Base-by-base conservation (phyloP, 495 filamentous ascomycete genomes). In the Cudoniella acicularis region DNA sequence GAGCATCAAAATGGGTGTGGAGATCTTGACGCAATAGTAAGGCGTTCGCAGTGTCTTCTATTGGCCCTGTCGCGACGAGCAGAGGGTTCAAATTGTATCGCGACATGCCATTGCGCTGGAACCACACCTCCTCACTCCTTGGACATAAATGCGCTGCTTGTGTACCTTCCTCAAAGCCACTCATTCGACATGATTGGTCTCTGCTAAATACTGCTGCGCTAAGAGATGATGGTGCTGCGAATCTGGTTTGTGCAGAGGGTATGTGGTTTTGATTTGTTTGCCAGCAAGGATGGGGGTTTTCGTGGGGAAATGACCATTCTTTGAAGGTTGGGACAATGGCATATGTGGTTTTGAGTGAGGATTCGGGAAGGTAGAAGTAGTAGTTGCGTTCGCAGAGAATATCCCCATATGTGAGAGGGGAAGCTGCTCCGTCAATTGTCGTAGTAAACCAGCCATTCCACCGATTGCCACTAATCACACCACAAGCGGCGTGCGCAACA, bases 291-390 rank as follows among this genome's bases (percentile, higher is more conserved):
- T 46, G 43, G 43, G 17, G 43, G 6, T 46, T 46, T 46, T 46
- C 43, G 17, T 46, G 43, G 43, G 43, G 43, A 46, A 46, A 46
- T 46, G 43, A 6, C 43, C 43, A 46, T 46, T 46, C 43, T 51
- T 51, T 51, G 20, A 24, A 51, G 49, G 49, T 51, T 20, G 49
- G 49, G 49, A 51, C 49, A 51, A 51, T 51, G 49, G 49, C 49
- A 51, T 51, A 51, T 30, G 49, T 9, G 17, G 49, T 20, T 51
- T 24, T 20, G 49, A 30, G 21, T 9, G 49, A 51, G 17, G 49
- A 51, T 51, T 51, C 49, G 25, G 49, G 49, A 20, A 51, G 49
- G 20, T 51, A 20, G 49, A 51, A 51, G 49, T 51, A 51, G 49
- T 51, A 51, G 21, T 51, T 20, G 49, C 25, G 22, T 51, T 51